Conservation (phyloP, 805 yeast species). For the Ogataea pini region DNA sequence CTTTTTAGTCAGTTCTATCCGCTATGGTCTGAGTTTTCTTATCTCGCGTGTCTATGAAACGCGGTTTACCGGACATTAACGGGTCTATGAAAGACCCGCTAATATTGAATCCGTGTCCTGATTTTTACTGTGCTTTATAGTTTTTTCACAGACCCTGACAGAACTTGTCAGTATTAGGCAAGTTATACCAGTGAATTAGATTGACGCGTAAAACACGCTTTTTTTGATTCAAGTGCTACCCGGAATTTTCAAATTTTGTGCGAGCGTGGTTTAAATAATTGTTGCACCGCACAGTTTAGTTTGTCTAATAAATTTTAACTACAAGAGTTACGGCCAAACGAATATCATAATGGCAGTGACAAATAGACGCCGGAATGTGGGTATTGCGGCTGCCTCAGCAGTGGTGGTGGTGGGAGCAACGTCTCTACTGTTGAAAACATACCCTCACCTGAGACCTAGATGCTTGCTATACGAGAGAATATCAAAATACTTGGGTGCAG, state of each 20-base stretch:
- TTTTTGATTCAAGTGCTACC: not conserved
- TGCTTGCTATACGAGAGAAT: constrained; percentile 7
- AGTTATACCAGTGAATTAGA: not conserved
- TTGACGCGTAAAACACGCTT: constrained; percentile 9
- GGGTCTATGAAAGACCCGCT: not conserved
- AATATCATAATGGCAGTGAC: constrained; percentile 16
- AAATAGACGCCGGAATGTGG: constrained; percentile 29
- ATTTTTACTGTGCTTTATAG: not conserved
- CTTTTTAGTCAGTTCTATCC: constrained; percentile 13
- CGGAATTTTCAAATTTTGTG: constrained; percentile 1
- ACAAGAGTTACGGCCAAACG: not conserved
- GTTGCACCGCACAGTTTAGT: not conserved
- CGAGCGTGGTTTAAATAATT: constrained; percentile 1
- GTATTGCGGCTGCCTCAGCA: constrained; percentile 44
- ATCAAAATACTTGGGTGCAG: constrained; percentile 5
- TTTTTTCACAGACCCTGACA: not conserved
- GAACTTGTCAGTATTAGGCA: constrained; percentile 2
- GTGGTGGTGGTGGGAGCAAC: constrained; percentile 46
- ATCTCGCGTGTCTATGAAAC: constrained; percentile 4
- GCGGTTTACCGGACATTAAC: not conserved
- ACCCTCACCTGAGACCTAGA: constrained; percentile 45
- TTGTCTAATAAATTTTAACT: not conserved
- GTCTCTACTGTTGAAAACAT: constrained; percentile 44
- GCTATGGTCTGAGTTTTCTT: constrained; percentile 2
- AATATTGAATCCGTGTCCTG: not conserved